Conservation (phyloP, 345 rosid species). For the Salix caprea region DNA sequence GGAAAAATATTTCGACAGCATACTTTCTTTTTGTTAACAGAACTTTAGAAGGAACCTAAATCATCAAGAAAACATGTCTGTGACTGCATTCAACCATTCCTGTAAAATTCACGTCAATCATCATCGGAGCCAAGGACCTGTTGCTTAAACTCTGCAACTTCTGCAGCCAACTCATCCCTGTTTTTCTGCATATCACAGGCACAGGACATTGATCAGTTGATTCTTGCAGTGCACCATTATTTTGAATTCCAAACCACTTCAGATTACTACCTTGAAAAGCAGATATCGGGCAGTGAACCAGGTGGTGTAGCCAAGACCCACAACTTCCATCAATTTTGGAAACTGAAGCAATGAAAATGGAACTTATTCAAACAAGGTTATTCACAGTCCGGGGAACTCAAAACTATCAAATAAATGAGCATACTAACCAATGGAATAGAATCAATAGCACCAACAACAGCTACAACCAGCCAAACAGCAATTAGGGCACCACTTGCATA, state of each 20-base stretch:
- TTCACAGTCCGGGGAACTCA: neutral
- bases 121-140: constrained; percentile 64
- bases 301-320: constrained; percentile 78
- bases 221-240: neutral
- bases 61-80: neutral
- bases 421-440: constrained; percentile 76
- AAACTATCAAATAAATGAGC: too few species aligned
- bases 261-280: constrained; percentile 59
- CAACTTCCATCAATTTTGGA: constrained; percentile 82
- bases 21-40: neutral
- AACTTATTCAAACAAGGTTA: neutral
- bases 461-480: constrained; percentile 54
- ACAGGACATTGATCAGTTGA: neutral
- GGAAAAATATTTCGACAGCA: neutral
- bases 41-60: neutral
- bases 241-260: neutral
- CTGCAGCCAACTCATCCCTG: constrained; percentile 62
- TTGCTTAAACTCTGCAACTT: constrained; percentile 65
- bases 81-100: neutral
- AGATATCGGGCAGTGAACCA: constrained; percentile 82
- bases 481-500: constrained; percentile 61
- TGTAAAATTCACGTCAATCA: constrained; percentile 20
- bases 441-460: constrained; percentile 69
- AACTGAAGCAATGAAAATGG: constrained; percentile 37
- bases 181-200: constrained; percentile 34